Evolutionary conservation across 2,329 filamentous ascomycete species (phyloP).

Genomic region (Colletotrichum lentis): DNA sequence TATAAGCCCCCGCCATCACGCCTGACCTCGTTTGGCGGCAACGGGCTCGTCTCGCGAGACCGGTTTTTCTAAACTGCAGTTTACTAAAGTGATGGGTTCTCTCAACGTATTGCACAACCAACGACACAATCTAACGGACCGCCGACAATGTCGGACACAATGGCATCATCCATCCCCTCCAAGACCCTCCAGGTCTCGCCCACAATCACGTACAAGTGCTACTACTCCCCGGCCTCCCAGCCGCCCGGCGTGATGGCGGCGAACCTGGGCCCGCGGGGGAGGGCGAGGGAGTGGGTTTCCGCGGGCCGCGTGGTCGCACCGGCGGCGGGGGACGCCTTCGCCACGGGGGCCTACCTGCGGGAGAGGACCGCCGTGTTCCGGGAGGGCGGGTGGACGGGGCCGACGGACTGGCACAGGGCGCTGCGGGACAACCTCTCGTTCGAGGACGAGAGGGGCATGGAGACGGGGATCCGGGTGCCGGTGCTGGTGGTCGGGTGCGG

Average conservation of each 20-base stretch:
- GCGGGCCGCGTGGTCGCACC: not conserved
- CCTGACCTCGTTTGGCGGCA: not conserved
- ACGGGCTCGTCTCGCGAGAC: too few relatives aligned
- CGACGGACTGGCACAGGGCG: constrained; percentile 31
- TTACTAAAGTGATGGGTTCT: too few relatives aligned
- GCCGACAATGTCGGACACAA: not conserved
- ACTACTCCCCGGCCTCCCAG: constrained; percentile 44
- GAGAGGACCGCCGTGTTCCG: constrained; percentile 5
- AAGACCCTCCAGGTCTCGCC: constrained; percentile 23
- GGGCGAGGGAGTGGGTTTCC: constrained; percentile 19
- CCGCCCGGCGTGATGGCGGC: constrained; percentile 25
- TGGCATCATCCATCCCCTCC: constrained; percentile 5
- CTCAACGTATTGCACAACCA: too few relatives aligned
- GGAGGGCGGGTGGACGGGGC: constrained; percentile 20
- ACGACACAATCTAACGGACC: too few relatives aligned
- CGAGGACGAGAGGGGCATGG: constrained; percentile 20
- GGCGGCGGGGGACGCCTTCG: not conserved
- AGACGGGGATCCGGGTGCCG: constrained; percentile 9
- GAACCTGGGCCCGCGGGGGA: constrained; percentile 16
- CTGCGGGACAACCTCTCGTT: constrained; percentile 22
- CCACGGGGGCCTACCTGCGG: not conserved
- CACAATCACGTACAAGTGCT: constrained; percentile 41
- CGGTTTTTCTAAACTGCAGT: too few relatives aligned
- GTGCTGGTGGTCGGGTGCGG: constrained; percentile 25
- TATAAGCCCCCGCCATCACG: not conserved